These are phyloP conservation scores for Xanthoconium stramineum DNA, from an alignment of 768 basidiomycete species.

Conservation along the genomic window DNA sequence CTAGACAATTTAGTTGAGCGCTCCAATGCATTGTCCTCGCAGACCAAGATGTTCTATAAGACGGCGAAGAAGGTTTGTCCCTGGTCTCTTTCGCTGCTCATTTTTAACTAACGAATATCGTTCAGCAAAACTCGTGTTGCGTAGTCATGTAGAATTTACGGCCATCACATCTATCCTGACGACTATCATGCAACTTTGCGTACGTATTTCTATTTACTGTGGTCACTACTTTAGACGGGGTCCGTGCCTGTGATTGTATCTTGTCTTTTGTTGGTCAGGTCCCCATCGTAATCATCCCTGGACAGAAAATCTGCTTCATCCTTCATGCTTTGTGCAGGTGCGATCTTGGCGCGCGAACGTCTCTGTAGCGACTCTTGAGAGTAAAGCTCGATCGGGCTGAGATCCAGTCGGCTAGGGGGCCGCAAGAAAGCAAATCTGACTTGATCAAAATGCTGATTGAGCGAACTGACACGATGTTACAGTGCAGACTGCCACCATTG, in stretches of 20 bases:
- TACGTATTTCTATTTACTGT: constrained; percentile 18
- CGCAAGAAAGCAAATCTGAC: no score
- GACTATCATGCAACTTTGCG: constrained; percentile 17
- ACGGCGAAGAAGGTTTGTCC: constrained; percentile 91
- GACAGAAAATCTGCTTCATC: constrained; percentile 2
- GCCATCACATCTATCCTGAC: constrained; percentile 12
- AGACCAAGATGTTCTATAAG: constrained; percentile 99
- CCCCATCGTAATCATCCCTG: not conserved
- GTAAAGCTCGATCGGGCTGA: no score
- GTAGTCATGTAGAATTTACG: constrained; percentile 62
- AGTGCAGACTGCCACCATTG: no score
- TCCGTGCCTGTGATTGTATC: constrained; percentile 5
- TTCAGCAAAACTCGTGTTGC: constrained; percentile 94
- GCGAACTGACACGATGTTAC: no score
- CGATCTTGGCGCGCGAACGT: no score
- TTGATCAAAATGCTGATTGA: no score
- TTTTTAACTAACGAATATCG: constrained; percentile 7
- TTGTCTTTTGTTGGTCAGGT: constrained; percentile 3
- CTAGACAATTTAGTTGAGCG: constrained; percentile 94
- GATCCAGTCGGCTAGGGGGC: no score
- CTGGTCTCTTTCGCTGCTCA: not conserved
- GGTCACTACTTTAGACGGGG: constrained; percentile 5
- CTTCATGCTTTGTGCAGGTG: not conserved
- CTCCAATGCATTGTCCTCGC: constrained; percentile 80
- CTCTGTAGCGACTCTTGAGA: no score